A percentile compares a stretch with the other conserved stretches of the same genome.
Evolutionary conservation across 768 basidiomycete species (phyloP).

Genomic region (Steccherinum ochraceum): DNA sequence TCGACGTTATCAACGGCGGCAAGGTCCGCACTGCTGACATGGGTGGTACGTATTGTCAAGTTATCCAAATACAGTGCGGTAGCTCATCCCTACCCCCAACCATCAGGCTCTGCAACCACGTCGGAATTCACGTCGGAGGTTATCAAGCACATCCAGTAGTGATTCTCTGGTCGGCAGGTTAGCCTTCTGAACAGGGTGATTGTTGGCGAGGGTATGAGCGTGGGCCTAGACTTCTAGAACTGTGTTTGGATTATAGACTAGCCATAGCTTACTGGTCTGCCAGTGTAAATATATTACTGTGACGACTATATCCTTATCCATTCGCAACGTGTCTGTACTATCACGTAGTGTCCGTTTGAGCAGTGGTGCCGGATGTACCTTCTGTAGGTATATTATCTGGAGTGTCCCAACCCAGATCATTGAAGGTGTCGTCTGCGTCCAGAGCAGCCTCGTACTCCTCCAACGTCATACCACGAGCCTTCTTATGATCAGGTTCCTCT

Average conservation of each 20-base stretch:
- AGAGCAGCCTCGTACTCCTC: conserved; percentile 50
- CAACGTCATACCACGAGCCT: conserved; percentile 29
- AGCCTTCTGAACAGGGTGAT: too few species aligned
- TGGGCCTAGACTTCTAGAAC: not conserved
- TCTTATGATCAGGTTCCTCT: conserved; percentile 35
- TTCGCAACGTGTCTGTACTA: too few species aligned
- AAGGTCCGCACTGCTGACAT: conserved; percentile 92
- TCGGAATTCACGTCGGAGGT: conserved; percentile 93
- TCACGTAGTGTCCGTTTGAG: too few species aligned
- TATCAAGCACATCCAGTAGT: conserved; percentile 65
- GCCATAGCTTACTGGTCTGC: conserved; percentile 8
- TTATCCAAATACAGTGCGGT: not conserved
- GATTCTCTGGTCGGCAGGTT: not conserved
- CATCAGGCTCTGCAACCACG: conserved; percentile 76
- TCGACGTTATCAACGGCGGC: conserved; percentile 85
- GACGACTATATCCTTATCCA: conserved; percentile 13
- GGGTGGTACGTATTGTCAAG: conserved; percentile 58
- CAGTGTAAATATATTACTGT: conserved; percentile 18
- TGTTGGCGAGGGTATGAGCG: conserved; percentile 2
- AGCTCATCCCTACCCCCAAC: conserved; percentile 1
- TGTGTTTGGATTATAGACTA: not conserved
- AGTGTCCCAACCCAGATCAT: conserved; percentile 33
- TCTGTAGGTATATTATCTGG: not conserved
- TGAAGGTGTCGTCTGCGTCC: conserved; percentile 42
- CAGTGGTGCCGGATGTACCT: not conserved